A percentile compares a stretch with the other conserved stretches of the same genome.
phyloP scores from a whole-genome alignment of 306 rosid genomes.

The Sechiopsis laciniata region DNA sequence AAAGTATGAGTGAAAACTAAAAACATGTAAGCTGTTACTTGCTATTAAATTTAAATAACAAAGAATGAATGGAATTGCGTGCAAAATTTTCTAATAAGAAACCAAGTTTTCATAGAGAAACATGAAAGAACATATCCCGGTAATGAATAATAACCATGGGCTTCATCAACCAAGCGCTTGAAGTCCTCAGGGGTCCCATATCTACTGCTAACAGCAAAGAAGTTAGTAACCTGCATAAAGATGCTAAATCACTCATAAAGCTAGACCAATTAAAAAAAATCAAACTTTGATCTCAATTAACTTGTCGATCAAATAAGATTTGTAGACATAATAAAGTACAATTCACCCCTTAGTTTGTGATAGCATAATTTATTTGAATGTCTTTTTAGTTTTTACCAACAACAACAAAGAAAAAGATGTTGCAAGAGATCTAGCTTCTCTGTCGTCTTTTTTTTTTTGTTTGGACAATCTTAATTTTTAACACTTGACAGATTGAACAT shows the following conservation, averaged over 20 bases:
- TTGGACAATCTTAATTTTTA: neutral
- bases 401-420: neutral
- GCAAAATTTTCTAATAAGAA: neutral
- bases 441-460: neutral
- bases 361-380: neutral
- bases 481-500: neutral
- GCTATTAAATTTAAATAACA: neutral
- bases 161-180: constrained; percentile 94
- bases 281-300: neutral
- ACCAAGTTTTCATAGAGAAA: no score
- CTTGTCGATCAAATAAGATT: neutral
- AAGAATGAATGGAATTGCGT: neutral
- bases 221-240: constrained; percentile 75
- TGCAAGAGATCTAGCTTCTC: neutral
- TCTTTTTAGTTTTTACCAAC: neutral
- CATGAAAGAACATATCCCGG: neutral
- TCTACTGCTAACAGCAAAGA: constrained; percentile 84
- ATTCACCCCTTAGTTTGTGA: neutral
- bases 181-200: constrained; percentile 95
- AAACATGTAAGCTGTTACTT: neutral
- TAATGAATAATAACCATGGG: constrained; percentile 64
- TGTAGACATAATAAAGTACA: neutral
- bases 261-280: neutral
- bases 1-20: neutral
- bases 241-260: constrained; percentile 8